Base-by-base conservation (phyloP, 129 eudicot species). In the Helichrysum umbraculigerum region DNA sequence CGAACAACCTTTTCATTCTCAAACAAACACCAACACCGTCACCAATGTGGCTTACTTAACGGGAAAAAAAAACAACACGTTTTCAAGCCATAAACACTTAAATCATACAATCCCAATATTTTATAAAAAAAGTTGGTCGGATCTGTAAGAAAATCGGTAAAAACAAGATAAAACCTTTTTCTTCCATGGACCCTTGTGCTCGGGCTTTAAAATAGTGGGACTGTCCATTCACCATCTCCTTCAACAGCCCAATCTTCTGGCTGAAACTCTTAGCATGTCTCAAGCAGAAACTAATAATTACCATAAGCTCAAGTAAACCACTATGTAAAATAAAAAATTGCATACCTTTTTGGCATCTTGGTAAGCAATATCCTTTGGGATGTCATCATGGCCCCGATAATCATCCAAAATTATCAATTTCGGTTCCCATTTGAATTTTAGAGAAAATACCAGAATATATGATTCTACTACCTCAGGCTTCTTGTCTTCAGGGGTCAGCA, bases 221-320 rank as follows among this genome's bases (percentile, higher is more conserved):
- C 84, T 8, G 97, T 90, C 98, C 98, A 93, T 83, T 90, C 97
- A 71, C 98, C 98, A 85, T 93, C 98, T 87, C 90, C 97, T 78
- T 93, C 97, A 68, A 90, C 97, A 88, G 88, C 96, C 98, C 96
- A 93, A 73, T 93, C 98, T 77, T 93, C 98, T 66, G 98, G 98
- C 98, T 93, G 86, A 56, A 35, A 35, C 76, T 62, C 79, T 56
- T 35, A 5, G 8, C 8, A 33, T 67, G 41, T 25, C 33, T 39
- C 34, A 28, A 7, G 71, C 73, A 74, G 70, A 16, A 61, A 76
- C 1, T 19, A 56, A 52, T 10, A 54, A 71, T 41, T 16, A 22
- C 28, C 62, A 6, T 51, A 51, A 12, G 57, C 20, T 59, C 25
- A 28, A 60, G 21, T 16, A 16, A 60, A 73, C 17, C 32, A 56